A percentile compares a stretch with the other conserved stretches of the same genome.
Evolutionary conservation across 192 early-diverging fungal genomes (phyloP).

Genomic region (Pilaira anomala): DNA sequence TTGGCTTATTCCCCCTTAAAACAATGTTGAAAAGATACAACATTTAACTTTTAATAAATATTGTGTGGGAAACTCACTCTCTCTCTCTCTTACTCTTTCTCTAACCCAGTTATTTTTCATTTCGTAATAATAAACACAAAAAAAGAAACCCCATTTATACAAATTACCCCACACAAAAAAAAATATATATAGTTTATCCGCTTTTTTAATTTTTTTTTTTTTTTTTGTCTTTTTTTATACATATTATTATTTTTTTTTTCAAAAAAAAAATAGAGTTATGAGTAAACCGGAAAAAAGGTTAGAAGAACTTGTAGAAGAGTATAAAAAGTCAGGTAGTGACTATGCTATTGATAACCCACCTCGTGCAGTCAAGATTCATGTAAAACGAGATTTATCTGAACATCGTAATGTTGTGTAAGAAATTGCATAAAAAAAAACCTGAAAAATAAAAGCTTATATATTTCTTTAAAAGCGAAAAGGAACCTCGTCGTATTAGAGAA

Average conservation of each 20-base stretch:
- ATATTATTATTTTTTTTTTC: background rate
- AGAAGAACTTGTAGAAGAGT: background rate
- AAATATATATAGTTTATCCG: too few relatives aligned
- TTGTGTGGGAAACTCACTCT: too few relatives aligned
- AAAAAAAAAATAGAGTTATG: too few relatives aligned
- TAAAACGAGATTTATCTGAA: slow-evolving; percentile 15
- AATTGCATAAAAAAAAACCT: background rate
- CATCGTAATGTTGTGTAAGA: slow-evolving; percentile 39
- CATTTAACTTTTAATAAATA: too few relatives aligned
- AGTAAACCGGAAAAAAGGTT: background rate
- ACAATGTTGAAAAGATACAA: too few relatives aligned
- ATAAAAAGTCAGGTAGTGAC: background rate
- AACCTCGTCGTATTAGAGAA: slow-evolving; percentile 55
- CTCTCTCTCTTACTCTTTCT: too few relatives aligned
- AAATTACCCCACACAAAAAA: background rate
- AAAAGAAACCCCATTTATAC: background rate
- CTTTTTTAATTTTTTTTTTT: background rate
- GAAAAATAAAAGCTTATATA: background rate
- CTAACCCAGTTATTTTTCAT: too few relatives aligned
- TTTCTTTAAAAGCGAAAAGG: slow-evolving; percentile 31
- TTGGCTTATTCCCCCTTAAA: too few relatives aligned
- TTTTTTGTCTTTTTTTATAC: background rate
- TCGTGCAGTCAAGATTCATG: slow-evolving; percentile 7
- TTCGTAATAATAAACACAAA: background rate
- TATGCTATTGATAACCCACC: background rate